Evolutionary conservation across 2,329 filamentous ascomycete species (phyloP), one percentile per base, ranked within the genome.

Genomic region (Colletotrichum lupini): DNA sequence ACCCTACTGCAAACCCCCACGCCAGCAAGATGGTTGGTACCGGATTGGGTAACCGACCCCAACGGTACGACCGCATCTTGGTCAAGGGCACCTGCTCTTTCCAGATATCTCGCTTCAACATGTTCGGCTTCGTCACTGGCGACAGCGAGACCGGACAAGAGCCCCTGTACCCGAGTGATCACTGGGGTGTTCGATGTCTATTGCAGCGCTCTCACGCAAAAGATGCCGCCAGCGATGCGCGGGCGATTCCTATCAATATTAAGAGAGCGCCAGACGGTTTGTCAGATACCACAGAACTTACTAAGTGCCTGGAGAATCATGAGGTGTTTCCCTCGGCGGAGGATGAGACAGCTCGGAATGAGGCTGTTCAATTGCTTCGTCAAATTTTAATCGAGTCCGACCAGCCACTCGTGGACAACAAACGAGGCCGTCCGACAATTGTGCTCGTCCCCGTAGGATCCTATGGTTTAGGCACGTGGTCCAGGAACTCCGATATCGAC

Each of bases 31-130:
- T 86, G 4, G 85, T 87, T 1, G 84, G 83, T 3, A 82, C 78
- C 58, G 85, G 85, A 1, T 80, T 83, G 59, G 85, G 89, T 60
- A 87, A 86, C 75, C 84, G 90, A 24, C 91, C 92, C 2, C 91
- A 93, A 77, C 82, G 92, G 60, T 93, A 93, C 73, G 91, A 93
- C 76, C 85, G 91, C 42, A 90, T 93, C 57, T 80, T 92, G 3
- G 80, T 91, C 42, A 87, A 85, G 57, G 81, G 82, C 7, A 80
- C 83, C 19, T 83, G 80, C 4, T 53, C 78, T 2, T 78, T 88
- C 6, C 77, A 80, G 19, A 79, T 88, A 2, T 74, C 77, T 3
- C 78, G 81, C 0, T 92, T 92, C 80, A 90, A 90, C 75, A 84
- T 86, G 77, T 92, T 93, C 78, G 91, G 91, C 0, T 81, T 86